These are phyloP conservation scores for Meira miltonrushii DNA, from an alignment of 1,284 basidiomycete genomes.

Conservation along the genomic window DNA sequence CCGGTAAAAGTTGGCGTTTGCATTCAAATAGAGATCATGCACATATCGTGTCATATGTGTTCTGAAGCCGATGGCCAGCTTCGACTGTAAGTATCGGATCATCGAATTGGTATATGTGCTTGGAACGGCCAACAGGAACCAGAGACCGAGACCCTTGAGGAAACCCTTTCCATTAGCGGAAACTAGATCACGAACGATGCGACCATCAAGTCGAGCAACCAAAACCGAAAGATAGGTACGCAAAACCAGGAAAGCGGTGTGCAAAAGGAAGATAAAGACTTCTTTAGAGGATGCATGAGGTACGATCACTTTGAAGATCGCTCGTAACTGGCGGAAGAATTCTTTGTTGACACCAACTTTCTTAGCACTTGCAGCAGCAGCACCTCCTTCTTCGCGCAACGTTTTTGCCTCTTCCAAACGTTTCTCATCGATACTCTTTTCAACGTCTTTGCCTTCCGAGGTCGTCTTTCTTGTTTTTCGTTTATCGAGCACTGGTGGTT, in stretches of 20 bases:
- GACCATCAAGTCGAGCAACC: conserved; percentile 82
- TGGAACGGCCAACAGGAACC: conserved; percentile 85
- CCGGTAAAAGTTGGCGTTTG: conserved; percentile 59
- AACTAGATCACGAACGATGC: conserved; percentile 81
- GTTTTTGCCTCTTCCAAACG: conserved; percentile 33
- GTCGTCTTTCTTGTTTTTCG: conserved; percentile 18
- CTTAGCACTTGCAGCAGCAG: conserved; percentile 45
- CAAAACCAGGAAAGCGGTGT: conserved; percentile 80
- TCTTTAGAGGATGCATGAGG: conserved; percentile 59
- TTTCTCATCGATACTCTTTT: conserved; percentile 17
- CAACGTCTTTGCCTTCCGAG: conserved; percentile 21
- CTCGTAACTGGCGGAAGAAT: conserved; percentile 63
- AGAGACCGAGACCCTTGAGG: conserved; percentile 72
- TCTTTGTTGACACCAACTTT: conserved; percentile 63
- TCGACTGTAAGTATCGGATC: conserved; percentile 87
- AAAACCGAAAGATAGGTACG: conserved; percentile 70
- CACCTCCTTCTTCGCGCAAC: conserved; percentile 37
- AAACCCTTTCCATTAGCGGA: conserved; percentile 82
- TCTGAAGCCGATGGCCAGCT: conserved; percentile 75
- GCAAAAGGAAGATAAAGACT: conserved; percentile 67
- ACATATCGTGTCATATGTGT: conserved; percentile 85
- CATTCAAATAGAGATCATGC: conserved; percentile 72
- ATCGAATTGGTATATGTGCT: conserved; percentile 95
- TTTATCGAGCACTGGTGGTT: conserved; percentile 31
- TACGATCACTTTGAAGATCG: conserved; percentile 49